These are phyloP conservation scores for Hemileccinum rubropunctum DNA, from an alignment of 768 basidiomycete genomes.

Conservation along the genomic window DNA sequence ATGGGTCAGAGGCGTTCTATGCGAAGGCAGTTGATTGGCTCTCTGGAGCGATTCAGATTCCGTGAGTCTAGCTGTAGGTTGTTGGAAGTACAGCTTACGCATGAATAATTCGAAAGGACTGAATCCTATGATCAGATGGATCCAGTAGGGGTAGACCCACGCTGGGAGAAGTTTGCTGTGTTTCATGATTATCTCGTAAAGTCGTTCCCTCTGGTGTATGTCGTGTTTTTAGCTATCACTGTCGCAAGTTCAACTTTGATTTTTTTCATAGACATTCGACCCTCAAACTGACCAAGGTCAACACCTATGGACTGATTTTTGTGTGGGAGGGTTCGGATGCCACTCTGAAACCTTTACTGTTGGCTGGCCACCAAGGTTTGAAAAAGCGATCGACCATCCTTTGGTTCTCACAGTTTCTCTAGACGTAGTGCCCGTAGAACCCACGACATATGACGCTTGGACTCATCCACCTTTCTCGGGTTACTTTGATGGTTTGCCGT, in stretches of 20 bases:
- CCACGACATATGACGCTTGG: constrained; percentile 55
- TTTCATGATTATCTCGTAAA: constrained; percentile 55
- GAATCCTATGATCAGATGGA: constrained; percentile 50
- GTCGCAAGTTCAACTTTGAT: not conserved
- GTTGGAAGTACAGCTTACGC: constrained; percentile 3
- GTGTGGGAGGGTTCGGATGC: constrained; percentile 53
- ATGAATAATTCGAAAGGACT: constrained; percentile 35
- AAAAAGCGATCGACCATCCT: not conserved
- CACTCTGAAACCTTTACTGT: constrained; percentile 53
- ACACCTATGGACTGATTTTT: constrained; percentile 59
- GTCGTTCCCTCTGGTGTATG: constrained; percentile 63
- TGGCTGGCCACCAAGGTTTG: constrained; percentile 54
- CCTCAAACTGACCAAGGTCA: constrained; percentile 54
- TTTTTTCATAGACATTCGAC: constrained; percentile 40
- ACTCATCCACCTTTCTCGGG: constrained; percentile 63
- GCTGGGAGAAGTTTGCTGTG: constrained; percentile 51
- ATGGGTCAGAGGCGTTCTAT: constrained; percentile 36
- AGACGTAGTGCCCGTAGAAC: constrained; percentile 72
- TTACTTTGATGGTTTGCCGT: constrained; percentile 46
- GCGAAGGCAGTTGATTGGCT: constrained; percentile 36
- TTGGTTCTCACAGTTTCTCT: not conserved
- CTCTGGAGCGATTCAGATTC: constrained; percentile 39
- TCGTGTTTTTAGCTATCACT: not conserved
- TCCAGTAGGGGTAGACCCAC: constrained; percentile 45
- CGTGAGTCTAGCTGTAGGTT: constrained; percentile 28